Evolutionary conservation across 257 asterid genomes (phyloP), one percentile per base, ranked within the genome.

Genomic region (Plantago elongata): DNA sequence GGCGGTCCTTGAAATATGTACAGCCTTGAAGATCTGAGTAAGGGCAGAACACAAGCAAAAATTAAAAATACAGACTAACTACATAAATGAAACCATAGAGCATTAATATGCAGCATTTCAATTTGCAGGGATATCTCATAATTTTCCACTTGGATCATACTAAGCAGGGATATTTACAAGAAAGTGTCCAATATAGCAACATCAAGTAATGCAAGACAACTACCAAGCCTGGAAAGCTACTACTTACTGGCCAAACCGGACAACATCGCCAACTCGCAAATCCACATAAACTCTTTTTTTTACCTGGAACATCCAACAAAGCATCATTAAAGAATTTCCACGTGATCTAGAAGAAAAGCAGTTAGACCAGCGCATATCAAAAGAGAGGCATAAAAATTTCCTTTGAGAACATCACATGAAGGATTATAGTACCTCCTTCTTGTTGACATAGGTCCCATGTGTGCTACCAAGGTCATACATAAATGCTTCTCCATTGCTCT

Each of bases 191-290:
- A 45, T 22, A 51, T 29, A 51, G n/a, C 49, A 51, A 44, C 38
- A 63, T 12, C 11, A 17, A 52, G 18, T 50, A 44, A 56, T 43
- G 62, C 51, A 47, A 34, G 57, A 57, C 56, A 61, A 70, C 68
- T 13, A 45, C 47, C 13, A 44, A 58, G 54, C 27, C 27, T 27
- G 58, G 22, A 27, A 67, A 67, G 67, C 54, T 11, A 57, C 52
- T 62, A 80, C 99, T 84, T 80, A 92, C 99, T 71, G 85, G 85
- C 99, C 99, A 79, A 92, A 92, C 62, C 95, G 92, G 68, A 92
- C 75, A 69, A 92, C 89, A 74, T 92, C 99, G 52, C 97, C 99
- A 29, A 92, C 99, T 56, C 77, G 96, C 78, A 92, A 81, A 67
- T 84, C 95, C 77, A 84, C 85, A 62, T 80, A 89, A 68, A 60